Evolutionary conservation across 441 rosid species (phyloP), one percentile per base, ranked within the genome.

Genomic region (Arabidopsis hybrid): DNA sequence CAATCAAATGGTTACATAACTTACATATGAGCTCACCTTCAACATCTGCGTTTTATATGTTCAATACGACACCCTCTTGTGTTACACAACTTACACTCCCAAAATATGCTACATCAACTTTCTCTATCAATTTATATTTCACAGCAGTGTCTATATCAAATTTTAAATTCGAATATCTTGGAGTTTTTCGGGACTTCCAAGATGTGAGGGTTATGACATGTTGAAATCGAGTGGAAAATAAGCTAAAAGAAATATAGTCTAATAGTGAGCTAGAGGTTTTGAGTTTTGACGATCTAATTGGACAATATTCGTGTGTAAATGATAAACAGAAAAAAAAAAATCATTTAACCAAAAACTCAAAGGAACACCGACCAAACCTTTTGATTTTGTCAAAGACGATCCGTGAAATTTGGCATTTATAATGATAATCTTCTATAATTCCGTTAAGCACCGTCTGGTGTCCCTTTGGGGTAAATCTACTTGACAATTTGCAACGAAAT

Each of bases 301-400:
- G 32, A 4, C 10, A 8, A 12, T 43, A 12, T 9, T 6, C 32
- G 6, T 18, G 56, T 50, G 32, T 21, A 7, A 50, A 50, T 8
- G 18, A 50, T 50, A 50, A 49, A 8, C 53, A 7, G 2, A 40
- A 40, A 40, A 8, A 40, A 40, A 40, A 8, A 12, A 40, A 40
- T 43, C 32, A 21, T 7, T 51, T 21, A 11, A 51, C 5, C 9
- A 10, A 51, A n/a, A 65, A 13, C 38, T 52, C 51, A 8, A 26
- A 67, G 12, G 32, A 56, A 43, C 73, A 68, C 66, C 74, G 8
- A 59, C 66, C 50, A 29, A 70, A 60, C 50, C 45, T 71, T 51
- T 31, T 56, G 62, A 18, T 40, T 40, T 60, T 50, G 7, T 42
- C 38, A 14, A 55, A 53, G 62, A 34, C n/a, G 10, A 43, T 72